Evolutionary conservation across 108 stramenopile species (phyloP).

Genomic region (Cyclotella sp.): DNA sequence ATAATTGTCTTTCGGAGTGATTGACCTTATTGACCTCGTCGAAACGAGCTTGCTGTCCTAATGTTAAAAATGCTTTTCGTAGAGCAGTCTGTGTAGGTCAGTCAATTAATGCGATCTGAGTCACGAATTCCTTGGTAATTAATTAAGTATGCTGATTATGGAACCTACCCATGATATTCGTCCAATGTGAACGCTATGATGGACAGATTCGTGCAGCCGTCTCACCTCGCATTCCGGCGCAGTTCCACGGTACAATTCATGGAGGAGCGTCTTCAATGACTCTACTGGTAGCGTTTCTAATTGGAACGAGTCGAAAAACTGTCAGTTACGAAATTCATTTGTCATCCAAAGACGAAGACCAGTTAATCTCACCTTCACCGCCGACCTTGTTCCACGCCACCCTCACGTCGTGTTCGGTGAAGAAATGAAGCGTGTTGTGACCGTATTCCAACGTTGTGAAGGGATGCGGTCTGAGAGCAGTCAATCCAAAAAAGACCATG

Average conservation of each 20-base stretch:
- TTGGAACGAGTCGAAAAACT: neutral
- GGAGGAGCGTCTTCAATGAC: neutral
- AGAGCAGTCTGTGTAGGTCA: neutral
- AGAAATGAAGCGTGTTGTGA: constrained; percentile 11
- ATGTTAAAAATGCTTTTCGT: constrained; percentile 3
- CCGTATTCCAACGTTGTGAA: neutral
- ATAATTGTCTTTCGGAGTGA: neutral
- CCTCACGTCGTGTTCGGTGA: neutral
- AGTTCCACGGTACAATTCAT: neutral
- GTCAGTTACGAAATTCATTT: neutral
- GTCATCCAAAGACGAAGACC: neutral
- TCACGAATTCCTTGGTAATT: neutral
- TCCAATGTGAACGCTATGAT: neutral
- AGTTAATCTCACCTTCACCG: constrained; percentile 2
- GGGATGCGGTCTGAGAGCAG: constrained; percentile 12
- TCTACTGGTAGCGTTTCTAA: neutral
- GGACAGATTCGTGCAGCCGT: neutral
- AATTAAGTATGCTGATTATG: neutral
- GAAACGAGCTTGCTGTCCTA: neutral
- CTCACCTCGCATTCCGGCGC: neutral
- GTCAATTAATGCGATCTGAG: neutral
- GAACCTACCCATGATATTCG: constrained; percentile 10
- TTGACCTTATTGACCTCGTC: neutral
- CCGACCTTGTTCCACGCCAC: constrained; percentile 4
- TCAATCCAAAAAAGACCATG: constrained; percentile 15